These are phyloP conservation scores for Trapa incisa DNA, from an alignment of 345 rosid genomes.

Conservation along the genomic window DNA sequence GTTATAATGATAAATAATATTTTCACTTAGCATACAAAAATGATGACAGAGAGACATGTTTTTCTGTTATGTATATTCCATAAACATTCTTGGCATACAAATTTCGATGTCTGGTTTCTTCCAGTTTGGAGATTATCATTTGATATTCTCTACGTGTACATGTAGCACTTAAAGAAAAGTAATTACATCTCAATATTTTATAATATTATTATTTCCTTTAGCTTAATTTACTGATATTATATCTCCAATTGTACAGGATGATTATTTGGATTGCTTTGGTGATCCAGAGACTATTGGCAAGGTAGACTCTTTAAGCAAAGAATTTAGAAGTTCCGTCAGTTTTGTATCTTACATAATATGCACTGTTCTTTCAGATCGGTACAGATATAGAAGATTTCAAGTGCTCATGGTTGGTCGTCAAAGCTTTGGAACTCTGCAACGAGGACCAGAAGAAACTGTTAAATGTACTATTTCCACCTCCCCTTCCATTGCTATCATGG, in stretches of 20 bases:
- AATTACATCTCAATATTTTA: background rate
- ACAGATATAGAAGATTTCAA: slow-evolving; percentile 81
- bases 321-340: background rate
- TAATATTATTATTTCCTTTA: background rate
- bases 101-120: too few species aligned
- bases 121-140: background rate
- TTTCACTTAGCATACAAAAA: background rate
- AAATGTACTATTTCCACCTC: slow-evolving; percentile 19
- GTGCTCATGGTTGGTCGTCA: slow-evolving; percentile 85
- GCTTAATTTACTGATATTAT: background rate
- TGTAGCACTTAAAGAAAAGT: background rate
- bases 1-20: background rate
- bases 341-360: background rate
- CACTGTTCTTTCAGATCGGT: slow-evolving; percentile 39
- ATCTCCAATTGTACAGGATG: slow-evolving; percentile 37
- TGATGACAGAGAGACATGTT: too few species aligned
- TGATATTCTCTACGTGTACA: background rate
- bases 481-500: background rate
- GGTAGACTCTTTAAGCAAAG: slow-evolving; percentile 23
- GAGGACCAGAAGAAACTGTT: slow-evolving; percentile 53
- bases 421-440: slow-evolving; percentile 52
- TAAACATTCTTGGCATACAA: too few species aligned
- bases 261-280: slow-evolving; percentile 77
- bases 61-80: too few species aligned
- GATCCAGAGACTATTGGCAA: slow-evolving; percentile 62